Conservation (phyloP, 2,329 filamentous ascomycete genomes). For the Zymoseptoria pseudotritici region DNA sequence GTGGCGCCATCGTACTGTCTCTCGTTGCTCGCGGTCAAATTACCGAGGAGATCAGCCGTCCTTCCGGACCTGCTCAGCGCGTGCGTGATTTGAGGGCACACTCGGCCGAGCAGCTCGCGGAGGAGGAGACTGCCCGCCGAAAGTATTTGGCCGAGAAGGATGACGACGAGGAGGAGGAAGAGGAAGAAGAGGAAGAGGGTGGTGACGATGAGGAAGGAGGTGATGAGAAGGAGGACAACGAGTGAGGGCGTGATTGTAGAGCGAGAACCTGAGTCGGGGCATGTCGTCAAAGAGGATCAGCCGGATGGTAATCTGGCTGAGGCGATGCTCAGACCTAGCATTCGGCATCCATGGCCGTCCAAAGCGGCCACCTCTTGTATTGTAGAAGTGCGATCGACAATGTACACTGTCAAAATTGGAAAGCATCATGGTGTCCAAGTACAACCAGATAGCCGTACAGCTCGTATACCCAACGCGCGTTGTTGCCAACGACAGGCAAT, state of each 20-base stretch:
- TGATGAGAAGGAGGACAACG: constrained; percentile 2
- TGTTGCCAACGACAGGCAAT: too few relatives aligned
- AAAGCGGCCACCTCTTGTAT: background rate
- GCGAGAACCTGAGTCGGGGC: background rate
- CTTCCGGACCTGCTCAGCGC: constrained; percentile 40
- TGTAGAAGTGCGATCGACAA: background rate
- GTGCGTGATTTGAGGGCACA: constrained; percentile 42
- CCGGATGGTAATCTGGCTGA: background rate
- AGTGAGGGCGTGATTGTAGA: background rate
- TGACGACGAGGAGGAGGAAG: constrained; percentile 25
- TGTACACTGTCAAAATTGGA: background rate
- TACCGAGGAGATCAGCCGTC: constrained; percentile 45
- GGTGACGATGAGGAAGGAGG: constrained; percentile 2
- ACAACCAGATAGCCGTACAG: too few relatives aligned
- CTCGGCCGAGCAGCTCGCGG: constrained; percentile 22
- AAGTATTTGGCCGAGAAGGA: constrained; percentile 23
- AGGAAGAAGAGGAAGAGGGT: constrained; percentile 13
- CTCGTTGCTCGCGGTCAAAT: constrained; percentile 78
- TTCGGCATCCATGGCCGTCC: background rate
- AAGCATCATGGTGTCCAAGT: too few relatives aligned
- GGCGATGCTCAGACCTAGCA: background rate
- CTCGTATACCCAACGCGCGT: too few relatives aligned
- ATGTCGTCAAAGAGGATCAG: background rate
- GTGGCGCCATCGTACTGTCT: constrained; percentile 69
- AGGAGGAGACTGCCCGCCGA: constrained; percentile 28